Evolutionary conservation across 139 green algal species (phyloP).

Genomic region (Pleodorina starrii): DNA sequence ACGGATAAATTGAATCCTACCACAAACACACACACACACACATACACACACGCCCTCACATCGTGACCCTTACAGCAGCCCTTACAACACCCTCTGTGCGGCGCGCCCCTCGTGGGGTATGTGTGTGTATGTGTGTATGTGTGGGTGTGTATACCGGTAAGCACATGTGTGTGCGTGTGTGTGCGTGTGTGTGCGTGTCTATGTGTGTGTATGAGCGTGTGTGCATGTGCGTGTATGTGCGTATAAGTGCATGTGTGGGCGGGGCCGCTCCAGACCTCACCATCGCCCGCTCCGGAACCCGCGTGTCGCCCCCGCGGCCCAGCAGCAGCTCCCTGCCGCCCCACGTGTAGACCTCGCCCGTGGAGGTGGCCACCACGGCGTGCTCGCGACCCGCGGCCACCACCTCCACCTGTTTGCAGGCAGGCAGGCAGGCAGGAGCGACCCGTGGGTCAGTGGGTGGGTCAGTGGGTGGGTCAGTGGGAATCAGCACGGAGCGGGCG

Average conservation of each 20-base stretch:
- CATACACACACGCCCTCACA: too few species aligned
- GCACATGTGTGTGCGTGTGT: too few species aligned
- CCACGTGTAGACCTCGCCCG: constrained; percentile 64
- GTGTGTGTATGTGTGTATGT: too few species aligned
- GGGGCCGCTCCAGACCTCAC: neutral
- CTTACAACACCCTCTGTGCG: too few species aligned
- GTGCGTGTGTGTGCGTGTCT: neutral
- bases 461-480: too few species aligned
- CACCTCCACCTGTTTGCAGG: constrained; percentile 28
- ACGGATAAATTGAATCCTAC: neutral
- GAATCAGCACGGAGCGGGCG: neutral
- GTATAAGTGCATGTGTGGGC: neutral
- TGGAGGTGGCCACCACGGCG: constrained; percentile 59
- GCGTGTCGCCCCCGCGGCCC: constrained; percentile 10
- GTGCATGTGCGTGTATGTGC: neutral
- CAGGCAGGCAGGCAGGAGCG: neutral
- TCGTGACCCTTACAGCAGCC: too few species aligned
- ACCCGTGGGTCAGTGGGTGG: neutral
- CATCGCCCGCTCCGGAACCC: constrained; percentile 4
- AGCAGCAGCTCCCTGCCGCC: constrained; percentile 45
- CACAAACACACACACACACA: too few species aligned
- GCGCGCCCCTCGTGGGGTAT: too few species aligned
- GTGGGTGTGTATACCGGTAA: too few species aligned
- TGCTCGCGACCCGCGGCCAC: constrained; percentile 72
- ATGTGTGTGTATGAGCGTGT: too few species aligned